Base-by-base conservation (phyloP, 805 yeast species). In the Candida michaelii region DNA sequence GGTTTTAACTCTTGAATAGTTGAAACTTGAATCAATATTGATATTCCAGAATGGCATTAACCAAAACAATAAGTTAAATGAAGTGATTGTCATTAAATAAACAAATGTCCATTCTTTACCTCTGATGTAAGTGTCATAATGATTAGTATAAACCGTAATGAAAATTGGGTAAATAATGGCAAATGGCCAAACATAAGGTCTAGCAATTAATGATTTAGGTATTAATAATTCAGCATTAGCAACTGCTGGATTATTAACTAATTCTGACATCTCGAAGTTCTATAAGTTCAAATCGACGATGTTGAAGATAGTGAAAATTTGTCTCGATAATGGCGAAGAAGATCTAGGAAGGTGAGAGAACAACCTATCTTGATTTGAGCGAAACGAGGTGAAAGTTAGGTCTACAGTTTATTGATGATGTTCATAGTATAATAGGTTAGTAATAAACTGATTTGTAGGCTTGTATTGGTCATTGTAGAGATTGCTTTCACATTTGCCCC, bases 21-120 rank as follows among this genome's bases (percentile, higher is more conserved):
- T 86, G 68, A 91, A 89, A 3, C 63, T 62, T 27, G 87, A 77
- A 46, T 80, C 77, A 40, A 91, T 65, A 38, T 78, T 74, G 46
- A 89, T 76, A 59, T 82, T 89, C 99, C 99, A 91, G 56, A 85
- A 84, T n/a, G 98, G 97, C 79, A 89, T 78, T 61, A 91, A 77
- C 83, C 89, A 76, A 44, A 91, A 69, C 59, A 91, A 69, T 33
- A 82, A 68, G 59, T 91, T 95, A 45, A 85, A 47, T 2, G 96
- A 80, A 27, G 84, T 62, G 39, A 90, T 72, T 5, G 89, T 63
- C 46, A 95, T 84, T 17, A 89, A 69, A 56, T 80, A 90, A 27
- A 91, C 93, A 62, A 87, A 88, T 0, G 98, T 93, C 98, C 99
- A 93, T 66, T 91, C 99, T 35, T 84, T 76, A 18, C 97, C 97